Percentiles rank a stretch among this genome's conserved stretches.
These are phyloP conservation scores for Karstenula rhodostoma DNA, from an alignment of 2,329 filamentous ascomycete species.

Conservation along the genomic window DNA sequence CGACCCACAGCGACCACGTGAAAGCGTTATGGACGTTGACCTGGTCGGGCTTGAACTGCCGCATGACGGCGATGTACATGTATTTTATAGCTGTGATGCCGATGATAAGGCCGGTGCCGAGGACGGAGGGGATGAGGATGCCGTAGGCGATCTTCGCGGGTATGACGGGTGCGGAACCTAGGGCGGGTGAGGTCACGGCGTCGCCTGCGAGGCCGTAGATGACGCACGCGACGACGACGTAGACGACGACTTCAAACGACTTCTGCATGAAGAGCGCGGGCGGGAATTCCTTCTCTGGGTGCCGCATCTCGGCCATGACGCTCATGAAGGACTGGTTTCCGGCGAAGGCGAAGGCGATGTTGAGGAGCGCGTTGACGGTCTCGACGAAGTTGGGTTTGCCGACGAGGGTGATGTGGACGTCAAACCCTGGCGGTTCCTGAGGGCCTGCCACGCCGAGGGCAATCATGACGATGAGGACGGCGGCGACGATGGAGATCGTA, in stretches of 20 bases:
- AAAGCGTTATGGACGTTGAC: constrained; percentile 23
- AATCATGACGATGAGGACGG: constrained; percentile 37
- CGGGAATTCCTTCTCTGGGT: constrained; percentile 34
- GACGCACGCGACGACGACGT: constrained; percentile 24
- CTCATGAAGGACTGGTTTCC: constrained; percentile 41
- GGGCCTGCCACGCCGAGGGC: constrained; percentile 35
- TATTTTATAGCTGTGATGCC: constrained; percentile 14
- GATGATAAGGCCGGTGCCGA: constrained; percentile 33
- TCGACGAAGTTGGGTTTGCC: constrained; percentile 33
- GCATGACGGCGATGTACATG: constrained; percentile 27
- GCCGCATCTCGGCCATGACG: constrained; percentile 38
- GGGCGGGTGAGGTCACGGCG: constrained; percentile 34
- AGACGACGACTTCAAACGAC: constrained; percentile 7
- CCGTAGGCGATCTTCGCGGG: constrained; percentile 37
- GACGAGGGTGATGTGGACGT: constrained; percentile 22
- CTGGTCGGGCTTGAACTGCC: constrained; percentile 26
- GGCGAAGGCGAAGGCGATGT: constrained; percentile 38
- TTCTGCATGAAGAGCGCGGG: constrained; percentile 35
- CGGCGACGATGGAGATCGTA: constrained; percentile 10
- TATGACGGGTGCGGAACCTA: constrained; percentile 29
- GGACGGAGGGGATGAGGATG: constrained; percentile 31
- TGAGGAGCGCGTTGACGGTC: constrained; percentile 29
- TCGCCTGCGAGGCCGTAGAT: constrained; percentile 37
- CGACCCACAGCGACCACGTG: constrained; percentile 32
- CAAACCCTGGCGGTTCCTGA: constrained; percentile 31